Base-by-base conservation (phyloP, 73 alveolate genomes). In the Paramecium sonneborni region DNA sequence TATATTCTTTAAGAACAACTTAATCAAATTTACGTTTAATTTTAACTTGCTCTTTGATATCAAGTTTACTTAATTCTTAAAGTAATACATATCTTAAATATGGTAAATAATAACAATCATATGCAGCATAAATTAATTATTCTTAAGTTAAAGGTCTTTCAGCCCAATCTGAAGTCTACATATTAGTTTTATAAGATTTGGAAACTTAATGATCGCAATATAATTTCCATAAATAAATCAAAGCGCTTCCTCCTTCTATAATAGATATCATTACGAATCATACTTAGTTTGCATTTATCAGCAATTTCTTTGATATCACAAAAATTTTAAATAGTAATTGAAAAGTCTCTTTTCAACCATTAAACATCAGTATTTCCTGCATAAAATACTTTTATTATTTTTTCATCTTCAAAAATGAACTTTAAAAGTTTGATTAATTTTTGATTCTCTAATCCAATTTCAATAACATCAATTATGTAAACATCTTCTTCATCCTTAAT, bases 321-420 rank as follows among this genome's bases (percentile, higher is more conserved):
- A 28, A n/a, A 88, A 70, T 70, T 70, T 3, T 39, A 28, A 32
- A 88, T 48, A 3, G 9, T 30, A 12, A 88, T 23, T 28, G 24
- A 32, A 88, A 69, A 88, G 38, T 88, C 94, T 88, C 94, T 88
- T 57, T 88, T 38, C 23, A 88, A 58, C 94, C 94, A 88, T 39
- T 34, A 41, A 15, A 88, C 52, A 88, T 88, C 94, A 26, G 48
- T 20, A 20, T 67, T 37, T 18, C 91, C 94, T 30, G 94, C 89
- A 88, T 88, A 88, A 69, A 88, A 69, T 3, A 70, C 43, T 69
- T 88, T 88, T 10, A 88, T 62, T 15, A 88, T 70, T 26, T 38
- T 26, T 15, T 67, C 37, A 70, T 70, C 56, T 32, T n/a, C 30
- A 88, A 88, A 88, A 3, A 88, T 82, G 20, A 18, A 21, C 35